These are phyloP conservation scores for Imleria badia DNA, from an alignment of 768 basidiomycete species.

Conservation along the genomic window DNA sequence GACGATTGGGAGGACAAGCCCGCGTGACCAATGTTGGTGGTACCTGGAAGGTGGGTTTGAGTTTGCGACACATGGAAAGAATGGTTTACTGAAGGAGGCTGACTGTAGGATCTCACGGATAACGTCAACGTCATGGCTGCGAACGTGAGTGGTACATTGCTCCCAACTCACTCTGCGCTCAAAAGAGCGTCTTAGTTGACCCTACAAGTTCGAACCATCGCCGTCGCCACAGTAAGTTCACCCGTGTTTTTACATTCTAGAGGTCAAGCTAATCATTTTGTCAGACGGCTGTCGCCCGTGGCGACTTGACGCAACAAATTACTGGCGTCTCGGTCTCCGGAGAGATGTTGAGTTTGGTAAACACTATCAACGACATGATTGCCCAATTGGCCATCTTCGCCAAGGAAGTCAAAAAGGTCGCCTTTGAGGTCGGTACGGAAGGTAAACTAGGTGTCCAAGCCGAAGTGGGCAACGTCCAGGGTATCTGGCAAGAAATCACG, in stretches of 20 bases:
- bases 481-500: slow-evolving; percentile 99
- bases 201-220: slow-evolving; percentile 90
- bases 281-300: slow-evolving; percentile 88
- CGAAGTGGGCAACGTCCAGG: slow-evolving; percentile 94
- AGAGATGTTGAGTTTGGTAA: slow-evolving; percentile 93
- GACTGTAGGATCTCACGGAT: slow-evolving; percentile 74
- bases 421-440: slow-evolving; percentile 95
- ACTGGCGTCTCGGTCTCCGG: slow-evolving; percentile 89
- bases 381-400: slow-evolving; percentile 69
- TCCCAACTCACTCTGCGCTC: neutral
- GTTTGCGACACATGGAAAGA: neutral
- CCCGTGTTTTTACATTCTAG: neutral
- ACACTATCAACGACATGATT: slow-evolving; percentile 94
- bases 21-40: slow-evolving; percentile 93
- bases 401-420: slow-evolving; percentile 90
- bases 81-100: slow-evolving; percentile 5
- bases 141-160: slow-evolving; percentile 54
- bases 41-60: slow-evolving; percentile 75
- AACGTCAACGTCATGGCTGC: slow-evolving; percentile 96
- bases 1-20: slow-evolving; percentile 91
- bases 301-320: slow-evolving; percentile 93
- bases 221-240: slow-evolving; percentile 77
- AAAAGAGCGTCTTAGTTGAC: slow-evolving; percentile 61
- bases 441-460: slow-evolving; percentile 99
- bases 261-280: slow-evolving; percentile 4